Base-by-base conservation (phyloP, 2,329 filamentous ascomycete genomes). In the Lasiodiplodia gonubiensis region DNA sequence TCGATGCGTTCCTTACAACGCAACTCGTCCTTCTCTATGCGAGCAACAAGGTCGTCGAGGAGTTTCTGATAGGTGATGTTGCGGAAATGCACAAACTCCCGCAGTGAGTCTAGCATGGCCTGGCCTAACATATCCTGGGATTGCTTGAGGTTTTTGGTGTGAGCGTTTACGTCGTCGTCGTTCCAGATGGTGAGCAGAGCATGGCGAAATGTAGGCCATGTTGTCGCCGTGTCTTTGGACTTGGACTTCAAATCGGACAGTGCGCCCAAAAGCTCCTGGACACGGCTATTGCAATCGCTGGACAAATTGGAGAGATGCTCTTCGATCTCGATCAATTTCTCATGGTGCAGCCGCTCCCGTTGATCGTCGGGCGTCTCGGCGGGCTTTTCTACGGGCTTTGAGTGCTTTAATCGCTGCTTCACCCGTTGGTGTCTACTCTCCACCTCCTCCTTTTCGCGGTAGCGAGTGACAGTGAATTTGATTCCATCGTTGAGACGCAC, bases 91-190 rank as follows among this genome's bases (percentile, higher is more conserved):
- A 51, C 46, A 30, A 51, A 30, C 30, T 68, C 70, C 66, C 64
- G 25, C 49, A 72, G 65, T 3, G 67, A 67, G 8, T 67, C 55
- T 2, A 72, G 68, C 6, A 72, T 37, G 12, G 53, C 37, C 18
- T 64, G 69, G 25, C 71, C 66, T 5, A 72, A 46, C 30, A 69
- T 64, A 27, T 64, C 68, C 1, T 39, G 27, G 37, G 37, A 37
- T n/a, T 37, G 23, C 52, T 65, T 52, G 6, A 60, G 52, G 11
- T 18, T 27, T 23, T 16, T 21, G 16, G 35, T 16, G n/a, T 48
- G 48, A 3, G 7, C 4, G 8, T 63, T 27, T 23, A 67, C n/a
- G 5, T 61, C 18, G 4, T 60, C 25, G 12, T 61, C 57, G 23
- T 16, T 30, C 65, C 65, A 67, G 39, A 61, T 25, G 18, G 27